phyloP scores from a whole-genome alignment of 192 early-diverging fungal genomes.

The Spinellus fusiger region DNA sequence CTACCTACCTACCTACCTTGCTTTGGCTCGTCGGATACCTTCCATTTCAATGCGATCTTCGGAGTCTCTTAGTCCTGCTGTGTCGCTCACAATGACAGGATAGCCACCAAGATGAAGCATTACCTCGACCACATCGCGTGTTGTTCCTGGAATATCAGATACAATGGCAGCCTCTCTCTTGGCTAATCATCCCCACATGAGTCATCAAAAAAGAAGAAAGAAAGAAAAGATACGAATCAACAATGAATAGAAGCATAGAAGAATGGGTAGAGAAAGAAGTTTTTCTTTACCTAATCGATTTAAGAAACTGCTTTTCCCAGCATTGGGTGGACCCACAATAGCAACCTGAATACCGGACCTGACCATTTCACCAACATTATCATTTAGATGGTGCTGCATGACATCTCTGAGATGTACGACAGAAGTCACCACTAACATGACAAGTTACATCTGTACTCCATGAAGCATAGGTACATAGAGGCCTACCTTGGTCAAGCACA shows the following conservation, averaged over 20 bases:
- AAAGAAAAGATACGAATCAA: not conserved
- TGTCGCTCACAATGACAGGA: slow-evolving; percentile 69
- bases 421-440: not conserved
- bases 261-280: not conserved
- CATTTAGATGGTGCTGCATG: slow-evolving; percentile 47
- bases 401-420: slow-evolving; percentile 8
- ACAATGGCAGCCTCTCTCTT: slow-evolving; percentile 72
- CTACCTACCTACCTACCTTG: slow-evolving; percentile 27
- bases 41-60: slow-evolving; percentile 61
- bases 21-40: slow-evolving; percentile 58
- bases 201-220: not conserved
- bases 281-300: slow-evolving; percentile 51
- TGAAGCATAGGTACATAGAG: not conserved
- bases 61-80: slow-evolving; percentile 58
- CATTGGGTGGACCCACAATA: slow-evolving; percentile 72
- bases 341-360: slow-evolving; percentile 63
- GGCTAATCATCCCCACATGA: slow-evolving; percentile 40
- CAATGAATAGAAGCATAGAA: not conserved
- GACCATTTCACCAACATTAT: slow-evolving; percentile 66
- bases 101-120: slow-evolving; percentile 70
- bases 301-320: slow-evolving; percentile 70
- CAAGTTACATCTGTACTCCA: not conserved
- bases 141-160: slow-evolving; percentile 69
- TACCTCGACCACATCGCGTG: slow-evolving; percentile 69
- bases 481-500: slow-evolving; percentile 46